These are phyloP conservation scores for Cardamine chenopodiifolia DNA, from an alignment of 345 rosid species.

Conservation along the genomic window DNA sequence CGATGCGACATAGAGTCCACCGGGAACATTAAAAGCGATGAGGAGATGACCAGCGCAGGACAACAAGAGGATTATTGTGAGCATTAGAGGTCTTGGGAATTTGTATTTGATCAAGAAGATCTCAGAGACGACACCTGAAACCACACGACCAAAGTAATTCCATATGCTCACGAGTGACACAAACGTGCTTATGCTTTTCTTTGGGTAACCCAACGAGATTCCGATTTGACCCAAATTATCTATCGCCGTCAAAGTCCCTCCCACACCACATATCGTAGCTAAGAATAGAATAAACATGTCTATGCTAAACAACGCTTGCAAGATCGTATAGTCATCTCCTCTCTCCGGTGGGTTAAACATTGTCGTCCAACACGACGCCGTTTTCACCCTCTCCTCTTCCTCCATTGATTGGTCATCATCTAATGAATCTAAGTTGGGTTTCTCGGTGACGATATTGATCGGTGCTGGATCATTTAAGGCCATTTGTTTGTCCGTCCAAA, in stretches of 20 bases:
- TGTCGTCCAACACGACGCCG: slow-evolving; percentile 36
- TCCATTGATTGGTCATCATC: not conserved
- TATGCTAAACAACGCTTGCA: slow-evolving; percentile 59
- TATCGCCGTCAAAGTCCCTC: slow-evolving; percentile 53
- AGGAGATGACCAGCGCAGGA: slow-evolving; percentile 53
- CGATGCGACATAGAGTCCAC: slow-evolving; percentile 56
- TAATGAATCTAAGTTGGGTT: not conserved
- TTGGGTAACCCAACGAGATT: slow-evolving; percentile 48
- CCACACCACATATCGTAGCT: slow-evolving; percentile 52
- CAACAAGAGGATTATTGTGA: slow-evolving; percentile 47
- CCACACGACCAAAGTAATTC: slow-evolving; percentile 60
- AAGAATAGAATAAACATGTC: slow-evolving; percentile 59
- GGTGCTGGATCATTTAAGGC: slow-evolving; percentile 38
- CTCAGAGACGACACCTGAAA: slow-evolving; percentile 54
- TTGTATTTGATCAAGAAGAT: slow-evolving; percentile 49
- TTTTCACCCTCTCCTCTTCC: slow-evolving; percentile 23
- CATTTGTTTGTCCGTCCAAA: slow-evolving; percentile 40
- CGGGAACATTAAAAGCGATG: slow-evolving; percentile 52
- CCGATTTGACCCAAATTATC: slow-evolving; percentile 59
- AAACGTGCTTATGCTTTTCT: slow-evolving; percentile 47
- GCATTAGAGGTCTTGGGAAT: slow-evolving; percentile 52
- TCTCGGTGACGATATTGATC: slow-evolving; percentile 41
- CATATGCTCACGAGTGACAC: slow-evolving; percentile 61
- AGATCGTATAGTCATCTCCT: slow-evolving; percentile 57
- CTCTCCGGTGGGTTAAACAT: slow-evolving; percentile 55